Evolutionary conservation across 2,329 filamentous ascomycete genomes (phyloP).

Genomic region (Botrytis aclada): DNA sequence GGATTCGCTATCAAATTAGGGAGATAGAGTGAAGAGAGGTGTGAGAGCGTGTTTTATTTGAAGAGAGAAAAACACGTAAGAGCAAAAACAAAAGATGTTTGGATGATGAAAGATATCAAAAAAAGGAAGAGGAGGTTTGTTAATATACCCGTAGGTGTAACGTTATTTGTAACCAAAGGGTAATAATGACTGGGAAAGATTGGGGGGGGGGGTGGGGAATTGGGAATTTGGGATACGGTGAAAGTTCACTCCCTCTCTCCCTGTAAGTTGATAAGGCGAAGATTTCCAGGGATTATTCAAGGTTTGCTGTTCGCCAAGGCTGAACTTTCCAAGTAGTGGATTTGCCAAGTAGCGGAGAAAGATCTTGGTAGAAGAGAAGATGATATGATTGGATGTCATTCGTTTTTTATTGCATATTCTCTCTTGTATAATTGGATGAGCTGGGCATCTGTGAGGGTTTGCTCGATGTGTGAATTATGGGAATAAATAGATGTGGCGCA

Average conservation of each 20-base stretch:
- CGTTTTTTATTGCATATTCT: neutral
- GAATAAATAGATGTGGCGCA: neutral
- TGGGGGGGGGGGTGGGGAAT: neutral
- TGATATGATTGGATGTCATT: neutral
- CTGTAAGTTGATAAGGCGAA: neutral
- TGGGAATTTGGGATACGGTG: slow-evolving; percentile 3
- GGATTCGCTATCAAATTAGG: neutral
- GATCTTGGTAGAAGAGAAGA: neutral
- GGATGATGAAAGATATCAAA: neutral
- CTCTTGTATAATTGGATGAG: neutral
- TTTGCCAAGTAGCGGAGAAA: slow-evolving; percentile 5
- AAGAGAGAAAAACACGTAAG: neutral
- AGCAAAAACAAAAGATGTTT: neutral
- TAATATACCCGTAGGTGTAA: slow-evolving; percentile 3
- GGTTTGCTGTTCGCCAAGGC: slow-evolving; percentile 4
- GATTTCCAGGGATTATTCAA: neutral
- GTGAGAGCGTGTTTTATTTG: neutral
- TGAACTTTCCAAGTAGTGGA: neutral
- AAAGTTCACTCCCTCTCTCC: neutral
- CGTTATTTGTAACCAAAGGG: neutral
- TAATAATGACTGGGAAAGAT: neutral
- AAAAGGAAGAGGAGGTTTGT: neutral
- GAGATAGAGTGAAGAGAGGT: neutral
- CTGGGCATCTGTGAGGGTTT: neutral
- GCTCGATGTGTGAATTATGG: neutral